Evolutionary conservation across 495 filamentous ascomycete genomes (phyloP), one percentile per base, ranked within the genome.

Genomic region (Glonium stellatum): DNA sequence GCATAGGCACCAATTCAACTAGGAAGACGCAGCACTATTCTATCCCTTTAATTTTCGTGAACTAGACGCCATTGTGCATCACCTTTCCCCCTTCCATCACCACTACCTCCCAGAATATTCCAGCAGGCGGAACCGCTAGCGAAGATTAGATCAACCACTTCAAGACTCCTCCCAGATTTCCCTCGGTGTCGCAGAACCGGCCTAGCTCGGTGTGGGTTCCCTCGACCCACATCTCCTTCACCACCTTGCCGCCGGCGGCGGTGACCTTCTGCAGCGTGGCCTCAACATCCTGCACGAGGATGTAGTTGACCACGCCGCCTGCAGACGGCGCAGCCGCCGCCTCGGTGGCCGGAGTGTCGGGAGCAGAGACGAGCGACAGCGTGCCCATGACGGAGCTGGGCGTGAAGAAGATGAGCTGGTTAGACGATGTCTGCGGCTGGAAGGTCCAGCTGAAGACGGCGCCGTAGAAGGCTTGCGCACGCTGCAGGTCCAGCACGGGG

Each of bases 391-490:
- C 18, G 21, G 53, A 55, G 3, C 15, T n/a, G 37, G 53, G 53
- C 13, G 53, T 55, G 53, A 55, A 55, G 31, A 39, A 55, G 53
- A 55, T 55, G 4, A 55, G 34, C 23, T 42, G 53, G 15, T 15
- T 22, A 15, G 23, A 5, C 23, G 25, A 37, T 25, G 25, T 21
- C 19, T 55, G 53, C 15, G 53, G 34, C 34, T 21, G 53, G 31
- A 39, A 55, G 11, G 34, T 37, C 53, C 53, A 55, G 15, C 8
- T 31, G 53, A 55, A 55, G 53, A 55, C 53, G 53, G 53, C 31
- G 27, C 19, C 12, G 27, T 55, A 55, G 53, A 55, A 55, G 34
- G 34, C 11, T 42, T 55, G 53, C 9, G 53, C 53, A 22, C 53
- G 53, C 21, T 23, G 31, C 18, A 55, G 1, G 37, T 15, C 15